A percentile compares a stretch with the other conserved stretches of the same genome.
phyloP scores from a whole-genome alignment of 805 yeast genomes.

The Barnettozyma wickerhamii region DNA sequence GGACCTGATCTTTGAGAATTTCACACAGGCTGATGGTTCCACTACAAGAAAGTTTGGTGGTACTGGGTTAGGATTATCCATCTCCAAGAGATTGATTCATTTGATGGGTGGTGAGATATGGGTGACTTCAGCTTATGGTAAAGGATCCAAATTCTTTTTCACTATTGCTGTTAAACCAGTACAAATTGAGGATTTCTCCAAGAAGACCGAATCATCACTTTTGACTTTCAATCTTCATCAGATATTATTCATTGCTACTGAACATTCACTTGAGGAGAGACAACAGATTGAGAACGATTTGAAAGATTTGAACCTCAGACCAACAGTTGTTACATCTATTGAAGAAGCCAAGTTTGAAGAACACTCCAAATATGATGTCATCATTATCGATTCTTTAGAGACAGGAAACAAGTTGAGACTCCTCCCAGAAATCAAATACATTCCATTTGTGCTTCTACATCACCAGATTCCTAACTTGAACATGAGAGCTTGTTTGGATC shows the following conservation, averaged over 20 bases:
- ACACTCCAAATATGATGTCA: slow-evolving; percentile 63
- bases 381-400: slow-evolving; percentile 75
- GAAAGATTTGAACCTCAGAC: slow-evolving; percentile 51
- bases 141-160: slow-evolving; percentile 79
- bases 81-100: slow-evolving; percentile 81
- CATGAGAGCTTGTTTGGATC: slow-evolving; percentile 75
- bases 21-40: slow-evolving; percentile 91
- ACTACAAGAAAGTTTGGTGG: slow-evolving; percentile 92
- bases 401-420: slow-evolving; percentile 65
- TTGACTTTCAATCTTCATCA: slow-evolving; percentile 69
- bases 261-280: slow-evolving; percentile 47
- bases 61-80: slow-evolving; percentile 86
- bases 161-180: slow-evolving; percentile 76
- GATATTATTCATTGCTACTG: slow-evolving; percentile 65
- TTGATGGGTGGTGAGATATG: slow-evolving; percentile 93
- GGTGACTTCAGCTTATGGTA: slow-evolving; percentile 77
- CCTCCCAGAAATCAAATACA: slow-evolving; percentile 74
- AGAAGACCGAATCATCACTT: slow-evolving; percentile 61
- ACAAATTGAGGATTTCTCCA: slow-evolving; percentile 38
- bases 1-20: slow-evolving; percentile 79
- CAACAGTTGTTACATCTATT: slow-evolving; percentile 54
- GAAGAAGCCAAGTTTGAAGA: slow-evolving; percentile 51
- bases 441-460: slow-evolving; percentile 75
- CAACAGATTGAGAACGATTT: slow-evolving; percentile 48
- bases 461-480: slow-evolving; percentile 75